phyloP scores from a whole-genome alignment of 163 green algal species.

The Trebouxia gelatinosa region DNA sequence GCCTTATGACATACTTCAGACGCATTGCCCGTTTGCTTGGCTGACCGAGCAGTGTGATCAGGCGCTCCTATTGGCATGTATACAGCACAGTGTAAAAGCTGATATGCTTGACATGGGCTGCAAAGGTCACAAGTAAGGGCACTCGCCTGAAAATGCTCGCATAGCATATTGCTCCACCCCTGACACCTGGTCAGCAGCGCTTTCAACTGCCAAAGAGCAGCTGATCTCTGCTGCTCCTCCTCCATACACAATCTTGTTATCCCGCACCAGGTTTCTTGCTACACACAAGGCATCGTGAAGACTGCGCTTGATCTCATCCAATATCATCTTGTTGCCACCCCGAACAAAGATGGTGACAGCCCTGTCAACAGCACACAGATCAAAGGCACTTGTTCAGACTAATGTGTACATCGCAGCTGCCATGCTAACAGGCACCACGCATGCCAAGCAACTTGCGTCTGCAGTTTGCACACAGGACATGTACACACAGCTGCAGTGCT shows the following conservation, averaged over 20 bases:
- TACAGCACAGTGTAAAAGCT: too few relatives aligned
- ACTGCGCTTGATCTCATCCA: slow-evolving; percentile 95
- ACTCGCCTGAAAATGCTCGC: slow-evolving; percentile 75
- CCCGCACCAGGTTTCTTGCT: slow-evolving; percentile 94
- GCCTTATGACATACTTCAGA: too few relatives aligned
- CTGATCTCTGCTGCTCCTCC: slow-evolving; percentile 93
- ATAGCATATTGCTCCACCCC: slow-evolving; percentile 96
- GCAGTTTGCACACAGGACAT: background rate
- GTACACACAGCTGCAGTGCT: background rate
- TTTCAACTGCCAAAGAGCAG: slow-evolving; percentile 87
- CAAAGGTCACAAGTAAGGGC: too few relatives aligned
- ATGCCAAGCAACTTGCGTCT: background rate
- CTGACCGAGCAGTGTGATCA: too few relatives aligned
- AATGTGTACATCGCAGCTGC: too few relatives aligned
- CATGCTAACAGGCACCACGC: background rate
- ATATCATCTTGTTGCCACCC: slow-evolving; percentile 87
- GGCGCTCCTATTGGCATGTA: too few relatives aligned
- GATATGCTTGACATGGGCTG: too few relatives aligned
- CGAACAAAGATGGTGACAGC: slow-evolving; percentile 97
- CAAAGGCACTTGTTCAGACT: too few relatives aligned
- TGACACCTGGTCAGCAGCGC: slow-evolving; percentile 39
- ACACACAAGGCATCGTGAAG: slow-evolving; percentile 98
- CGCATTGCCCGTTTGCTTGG: background rate
- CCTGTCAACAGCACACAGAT: too few relatives aligned
- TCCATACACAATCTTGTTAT: slow-evolving; percentile 97